Evolutionary conservation across 2,329 filamentous ascomycete species (phyloP).

Genomic region (Zymoseptoria brevis): DNA sequence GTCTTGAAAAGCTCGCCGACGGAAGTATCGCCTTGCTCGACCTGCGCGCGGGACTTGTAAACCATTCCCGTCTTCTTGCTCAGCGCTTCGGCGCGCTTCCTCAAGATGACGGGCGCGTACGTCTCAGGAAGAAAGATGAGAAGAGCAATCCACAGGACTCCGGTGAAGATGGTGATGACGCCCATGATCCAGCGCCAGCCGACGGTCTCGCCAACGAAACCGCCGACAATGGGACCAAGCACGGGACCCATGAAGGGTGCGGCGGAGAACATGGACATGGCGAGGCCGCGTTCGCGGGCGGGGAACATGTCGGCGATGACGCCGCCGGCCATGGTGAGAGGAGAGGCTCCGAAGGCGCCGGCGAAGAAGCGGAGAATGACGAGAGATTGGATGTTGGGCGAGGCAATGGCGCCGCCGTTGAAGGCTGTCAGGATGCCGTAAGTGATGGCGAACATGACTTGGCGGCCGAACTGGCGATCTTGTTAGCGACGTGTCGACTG

Average conservation of each 20-base stretch:
- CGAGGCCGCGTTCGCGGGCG: constrained; percentile 38
- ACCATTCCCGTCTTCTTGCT: constrained; percentile 46
- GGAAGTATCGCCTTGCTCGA: constrained; percentile 31
- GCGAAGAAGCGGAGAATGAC: constrained; percentile 41
- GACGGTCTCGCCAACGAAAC: constrained; percentile 54
- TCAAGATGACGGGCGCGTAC: constrained; percentile 51
- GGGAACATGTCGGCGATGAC: constrained; percentile 42
- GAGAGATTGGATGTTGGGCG: constrained; percentile 38
- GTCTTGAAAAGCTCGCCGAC: constrained; percentile 41
- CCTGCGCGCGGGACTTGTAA: constrained; percentile 44
- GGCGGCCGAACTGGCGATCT: constrained; percentile 36
- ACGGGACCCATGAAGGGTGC: constrained; percentile 59
- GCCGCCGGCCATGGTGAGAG: constrained; percentile 40
- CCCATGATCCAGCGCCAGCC: constrained; percentile 65
- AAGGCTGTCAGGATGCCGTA: constrained; percentile 33
- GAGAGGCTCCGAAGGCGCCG: constrained; percentile 37
- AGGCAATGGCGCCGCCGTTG: constrained; percentile 36
- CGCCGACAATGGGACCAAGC: constrained; percentile 56
- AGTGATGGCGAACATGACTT: constrained; percentile 31
- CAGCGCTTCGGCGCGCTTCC: constrained; percentile 44
- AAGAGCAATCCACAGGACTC: constrained; percentile 50
- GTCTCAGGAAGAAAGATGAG: constrained; percentile 51
- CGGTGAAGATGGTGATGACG: constrained; percentile 55
- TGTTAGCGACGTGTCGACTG: background rate
- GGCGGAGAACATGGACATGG: constrained; percentile 56